Evolutionary conservation across 495 filamentous ascomycete species (phyloP).

Genomic region (Viridothelium virens): DNA sequence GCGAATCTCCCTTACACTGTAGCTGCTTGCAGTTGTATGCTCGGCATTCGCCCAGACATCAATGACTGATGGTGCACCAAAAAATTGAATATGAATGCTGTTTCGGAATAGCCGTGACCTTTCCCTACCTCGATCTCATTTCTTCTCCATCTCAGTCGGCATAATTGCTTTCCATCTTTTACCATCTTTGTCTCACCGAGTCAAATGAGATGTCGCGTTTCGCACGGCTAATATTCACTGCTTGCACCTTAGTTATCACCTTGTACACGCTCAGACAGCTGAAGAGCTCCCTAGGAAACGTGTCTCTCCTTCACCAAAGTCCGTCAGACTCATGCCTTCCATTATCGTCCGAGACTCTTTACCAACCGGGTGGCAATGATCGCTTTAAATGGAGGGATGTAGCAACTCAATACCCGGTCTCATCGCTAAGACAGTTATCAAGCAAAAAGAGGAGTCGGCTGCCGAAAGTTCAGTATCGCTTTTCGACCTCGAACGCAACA

Average conservation of each 20-base stretch:
- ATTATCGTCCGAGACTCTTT: background rate
- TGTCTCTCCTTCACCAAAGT: background rate
- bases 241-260: background rate
- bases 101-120: background rate
- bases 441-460: background rate
- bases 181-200: background rate
- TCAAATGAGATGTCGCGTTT: background rate
- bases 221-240: background rate
- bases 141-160: background rate
- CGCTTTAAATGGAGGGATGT: conserved; percentile 24
- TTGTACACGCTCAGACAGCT: background rate
- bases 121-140: background rate
- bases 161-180: conserved; percentile 1
- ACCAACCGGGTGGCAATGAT: background rate
- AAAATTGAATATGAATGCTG: too few relatives aligned
- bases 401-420: conserved; percentile 20
- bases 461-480: conserved; percentile 24
- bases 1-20: too few relatives aligned
- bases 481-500: conserved; percentile 26
- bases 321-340: conserved; percentile 3
- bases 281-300: background rate
- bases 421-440: conserved; percentile 15
- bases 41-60: too few relatives aligned
- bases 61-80: too few relatives aligned
- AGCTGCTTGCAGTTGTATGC: too few relatives aligned